Base-by-base conservation (phyloP, 805 yeast species). In the Candida sithepensis region DNA sequence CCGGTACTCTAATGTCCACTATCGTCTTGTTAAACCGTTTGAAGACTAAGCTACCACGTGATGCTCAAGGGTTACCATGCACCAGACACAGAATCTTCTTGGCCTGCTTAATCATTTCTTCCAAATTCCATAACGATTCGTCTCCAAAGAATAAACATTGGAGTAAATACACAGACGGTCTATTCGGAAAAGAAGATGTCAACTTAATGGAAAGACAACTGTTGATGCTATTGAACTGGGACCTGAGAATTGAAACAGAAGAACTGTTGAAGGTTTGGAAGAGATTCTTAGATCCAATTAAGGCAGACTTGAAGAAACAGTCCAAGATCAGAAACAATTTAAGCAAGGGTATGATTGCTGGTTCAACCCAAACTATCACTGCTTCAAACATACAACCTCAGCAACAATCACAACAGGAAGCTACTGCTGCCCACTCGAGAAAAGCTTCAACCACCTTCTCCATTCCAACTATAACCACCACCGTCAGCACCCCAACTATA, bases 121-220 rank as follows among this genome's bases (percentile, higher is more conserved):
- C 89, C 41, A 86, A 86, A 64, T 81, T 73, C 66, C 85, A 83
- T 71, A 85, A 86, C 66, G 95, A 86, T 62, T 79, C 85, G 5
- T 81, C 88, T 12, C 90, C 92, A 51, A 81, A 84, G 60, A 86
- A 86, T 67, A 72, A 73, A 54, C 90, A 85, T 65, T 86, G 95
- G 95, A 82, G 88, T 37, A 78, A 75, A 56, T 84, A 84, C 66
- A 83, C 92, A 5, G 90, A 85, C 58, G 89, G 88, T 2, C 71
- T 86, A 38, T 85, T 86, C 67, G 69, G 73, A 41, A 66, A 75
- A 46, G 81, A 81, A 52, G 95, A 86, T 63, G 80, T 86, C 54
- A 85, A 85, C 64, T 70, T 85, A 51, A 86, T 86, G 90, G 95
- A 86, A 67, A 78, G 88, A 61, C 92, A 86, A 65, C 69, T 86